Evolutionary conservation across 139 green algal genomes (phyloP).

Genomic region (Parachlorella kessleri): DNA sequence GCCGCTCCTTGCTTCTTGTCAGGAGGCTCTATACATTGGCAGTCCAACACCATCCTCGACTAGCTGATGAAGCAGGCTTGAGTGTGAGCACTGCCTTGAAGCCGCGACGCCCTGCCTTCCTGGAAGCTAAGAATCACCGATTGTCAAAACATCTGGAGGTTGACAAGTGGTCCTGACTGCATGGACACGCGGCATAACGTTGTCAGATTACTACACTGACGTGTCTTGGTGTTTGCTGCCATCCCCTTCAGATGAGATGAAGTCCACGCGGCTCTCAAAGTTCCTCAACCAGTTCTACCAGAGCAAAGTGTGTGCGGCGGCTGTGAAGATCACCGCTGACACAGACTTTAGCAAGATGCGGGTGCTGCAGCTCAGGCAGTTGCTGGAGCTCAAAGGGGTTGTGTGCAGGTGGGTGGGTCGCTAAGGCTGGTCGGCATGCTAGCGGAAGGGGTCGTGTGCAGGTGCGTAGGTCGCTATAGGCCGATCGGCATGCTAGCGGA

Average conservation of each 20-base stretch:
- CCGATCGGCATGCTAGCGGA: background rate
- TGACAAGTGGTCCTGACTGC: too few relatives aligned
- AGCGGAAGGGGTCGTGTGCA: background rate
- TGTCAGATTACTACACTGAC: too few relatives aligned
- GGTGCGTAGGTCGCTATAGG: background rate
- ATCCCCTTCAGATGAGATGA: constrained; percentile 57
- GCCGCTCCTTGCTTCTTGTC: too few relatives aligned
- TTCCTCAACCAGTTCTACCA: constrained; percentile 65
- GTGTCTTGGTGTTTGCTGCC: too few relatives aligned
- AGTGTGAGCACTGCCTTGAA: too few relatives aligned
- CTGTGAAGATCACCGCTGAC: constrained; percentile 49
- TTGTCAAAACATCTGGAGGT: too few relatives aligned
- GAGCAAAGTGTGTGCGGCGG: constrained; percentile 63
- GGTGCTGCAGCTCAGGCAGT: constrained; percentile 72
- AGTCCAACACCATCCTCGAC: too few relatives aligned
- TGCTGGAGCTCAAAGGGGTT: constrained; percentile 58
- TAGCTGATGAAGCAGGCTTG: too few relatives aligned
- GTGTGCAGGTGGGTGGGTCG: background rate
- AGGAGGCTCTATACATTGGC: too few relatives aligned
- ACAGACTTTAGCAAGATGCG: constrained; percentile 68
- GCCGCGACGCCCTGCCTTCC: too few relatives aligned
- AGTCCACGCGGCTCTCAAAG: constrained; percentile 57
- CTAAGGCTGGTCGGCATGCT: background rate
- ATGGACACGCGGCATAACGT: too few relatives aligned
- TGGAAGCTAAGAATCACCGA: too few relatives aligned